phyloP scores from a whole-genome alignment of 2,329 filamentous ascomycete species.

The Nemania bipapillata region DNA sequence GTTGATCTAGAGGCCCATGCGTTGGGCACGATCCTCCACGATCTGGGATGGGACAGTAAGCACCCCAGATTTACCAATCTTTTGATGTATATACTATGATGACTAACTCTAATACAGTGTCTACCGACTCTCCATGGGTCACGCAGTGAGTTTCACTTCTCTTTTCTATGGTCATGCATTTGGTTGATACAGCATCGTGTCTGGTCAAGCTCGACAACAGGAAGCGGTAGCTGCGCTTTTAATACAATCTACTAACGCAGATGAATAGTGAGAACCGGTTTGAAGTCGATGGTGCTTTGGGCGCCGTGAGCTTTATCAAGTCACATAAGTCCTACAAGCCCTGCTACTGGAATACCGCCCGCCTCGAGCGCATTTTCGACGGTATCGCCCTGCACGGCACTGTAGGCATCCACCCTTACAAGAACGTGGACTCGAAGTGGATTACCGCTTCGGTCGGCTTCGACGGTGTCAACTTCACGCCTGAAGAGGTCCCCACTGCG shows the following conservation, averaged over 20 bases:
- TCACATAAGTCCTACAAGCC: conserved; percentile 28
- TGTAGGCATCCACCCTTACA: conserved; percentile 30
- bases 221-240: background rate
- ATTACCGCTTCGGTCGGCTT: conserved; percentile 30
- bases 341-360: conserved; percentile 22
- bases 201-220: background rate
- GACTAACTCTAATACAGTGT: conserved; percentile 25
- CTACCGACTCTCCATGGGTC: conserved; percentile 29
- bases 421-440: conserved; percentile 33
- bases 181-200: background rate
- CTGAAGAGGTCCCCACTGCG: conserved; percentile 15
- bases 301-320: conserved; percentile 34
- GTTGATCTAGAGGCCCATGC: conserved; percentile 37
- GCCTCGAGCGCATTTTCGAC: conserved; percentile 34
- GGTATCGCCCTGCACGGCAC: conserved; percentile 36
- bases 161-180: background rate
- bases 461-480: conserved; percentile 29
- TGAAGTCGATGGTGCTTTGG: conserved; percentile 36
- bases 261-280: conserved; percentile 33
- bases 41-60: conserved; percentile 38
- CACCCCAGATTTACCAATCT: background rate
- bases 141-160: conserved; percentile 17
- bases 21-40: conserved; percentile 37
- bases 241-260: background rate
- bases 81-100: background rate